Evolutionary conservation across 306 rosid species (phyloP), one percentile per base, ranked within the genome.

Genomic region (Cicer bijugum): DNA sequence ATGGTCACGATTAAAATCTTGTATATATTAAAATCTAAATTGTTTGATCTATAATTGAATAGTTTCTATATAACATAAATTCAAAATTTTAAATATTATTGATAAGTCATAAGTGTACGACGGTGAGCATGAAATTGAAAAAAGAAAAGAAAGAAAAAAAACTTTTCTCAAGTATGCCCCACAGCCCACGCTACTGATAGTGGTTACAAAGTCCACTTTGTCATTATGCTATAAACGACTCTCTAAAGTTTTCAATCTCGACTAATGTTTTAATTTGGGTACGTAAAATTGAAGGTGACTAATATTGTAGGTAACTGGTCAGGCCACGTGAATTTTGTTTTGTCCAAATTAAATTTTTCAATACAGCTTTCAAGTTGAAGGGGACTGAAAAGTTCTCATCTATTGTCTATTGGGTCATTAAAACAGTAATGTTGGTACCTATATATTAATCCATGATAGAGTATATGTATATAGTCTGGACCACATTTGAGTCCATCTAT

Each of bases 131-230:
- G 82, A 81, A 78, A 28, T 28, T 28, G 35, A 28, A 28, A 28
- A 4, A 28, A 28, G 53, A 65, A 52, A 82, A 62, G 66, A 76
- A 62, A 55, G 69, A 69, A 39, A 10, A 45, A 48, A 48, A 79
- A 86, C 85, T 84, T 85, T 84, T 73, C 73, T 75, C 68, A 82
- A 61, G 77, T 55, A 86, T 69, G 74, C 53, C 84, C 85, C 82
- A 77, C 40, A 57, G 1, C 43, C 65, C 65, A 53, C 65, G 12
- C 33, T 28, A 53, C 59, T 9, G 8, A 28, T 28, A 28, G 35
- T 28, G 35, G 35, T 28, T 28, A 28, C 35, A 28, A 28, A 28
- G 35, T 28, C 35, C 45, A 42, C 45, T 42, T 42, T 42, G 45
- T 42, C 45, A 10, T 7, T 2, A 42, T 42, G 45, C 9, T 42